Evolutionary conservation across 1,284 basidiomycete species (phyloP).

Genomic region (Pseudozyma pruni): DNA sequence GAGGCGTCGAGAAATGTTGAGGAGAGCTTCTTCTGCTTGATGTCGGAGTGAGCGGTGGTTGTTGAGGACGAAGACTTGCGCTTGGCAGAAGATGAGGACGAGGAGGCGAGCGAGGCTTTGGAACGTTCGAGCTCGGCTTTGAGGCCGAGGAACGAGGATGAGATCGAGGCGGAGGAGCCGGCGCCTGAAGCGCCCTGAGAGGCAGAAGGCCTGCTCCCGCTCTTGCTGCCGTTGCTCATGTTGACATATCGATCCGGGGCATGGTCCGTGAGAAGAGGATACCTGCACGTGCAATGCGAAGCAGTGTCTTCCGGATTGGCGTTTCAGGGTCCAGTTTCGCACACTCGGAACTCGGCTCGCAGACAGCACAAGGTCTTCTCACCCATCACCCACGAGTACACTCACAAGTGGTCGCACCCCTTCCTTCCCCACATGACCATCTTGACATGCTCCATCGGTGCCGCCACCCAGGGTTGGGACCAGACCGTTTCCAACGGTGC

Average conservation of each 20-base stretch:
- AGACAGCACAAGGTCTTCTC: not conserved
- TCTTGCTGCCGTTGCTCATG: not conserved
- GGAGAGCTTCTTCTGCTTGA: slow-evolving; percentile 6
- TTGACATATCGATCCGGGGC: not conserved
- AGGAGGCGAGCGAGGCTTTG: slow-evolving; percentile 13
- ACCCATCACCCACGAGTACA: slow-evolving; percentile 72
- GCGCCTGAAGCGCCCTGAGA: not conserved
- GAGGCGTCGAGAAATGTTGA: slow-evolving; percentile 11
- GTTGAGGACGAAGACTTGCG: slow-evolving; percentile 7
- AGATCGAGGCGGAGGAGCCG: slow-evolving; percentile 14
- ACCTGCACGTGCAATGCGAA: no score
- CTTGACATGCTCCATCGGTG: slow-evolving; percentile 74
- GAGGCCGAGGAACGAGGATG: slow-evolving; percentile 42
- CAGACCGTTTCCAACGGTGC: slow-evolving; percentile 79
- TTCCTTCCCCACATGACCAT: slow-evolving; percentile 75
- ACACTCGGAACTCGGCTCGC: slow-evolving; percentile 4
- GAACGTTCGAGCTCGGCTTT: slow-evolving; percentile 49
- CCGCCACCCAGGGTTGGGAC: slow-evolving; percentile 79
- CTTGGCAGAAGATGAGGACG: slow-evolving; percentile 9
- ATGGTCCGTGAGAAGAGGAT: no score
- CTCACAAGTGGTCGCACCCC: slow-evolving; percentile 72
- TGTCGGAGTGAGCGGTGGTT: no score
- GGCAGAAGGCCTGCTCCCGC: not conserved
- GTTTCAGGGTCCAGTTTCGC: not conserved
- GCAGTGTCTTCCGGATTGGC: no score